Conservation (phyloP, 495 filamentous ascomycete genomes). For the Podospora anserina region DNA sequence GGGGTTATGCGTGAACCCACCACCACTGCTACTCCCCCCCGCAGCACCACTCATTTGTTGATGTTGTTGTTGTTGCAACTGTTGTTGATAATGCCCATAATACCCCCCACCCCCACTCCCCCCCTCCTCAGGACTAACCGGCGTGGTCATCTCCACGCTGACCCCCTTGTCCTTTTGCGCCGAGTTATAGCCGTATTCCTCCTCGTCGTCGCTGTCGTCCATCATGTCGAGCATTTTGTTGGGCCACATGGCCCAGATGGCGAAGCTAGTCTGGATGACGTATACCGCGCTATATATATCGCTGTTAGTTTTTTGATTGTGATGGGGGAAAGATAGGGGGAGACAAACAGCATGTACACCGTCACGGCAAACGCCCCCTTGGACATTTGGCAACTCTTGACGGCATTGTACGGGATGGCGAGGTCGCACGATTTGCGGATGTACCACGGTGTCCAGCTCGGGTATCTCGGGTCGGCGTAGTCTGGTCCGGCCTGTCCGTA, state of each 20-base stretch:
- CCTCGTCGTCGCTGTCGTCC: constrained; percentile 41
- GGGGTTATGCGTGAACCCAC: background rate
- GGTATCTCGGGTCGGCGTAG: constrained; percentile 67
- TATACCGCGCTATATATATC: constrained; percentile 49
- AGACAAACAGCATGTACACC: constrained; percentile 66
- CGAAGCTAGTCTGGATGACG: constrained; percentile 53
- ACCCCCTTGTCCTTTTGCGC: constrained; percentile 25
- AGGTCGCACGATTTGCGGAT: constrained; percentile 73
- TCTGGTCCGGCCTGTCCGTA: constrained; percentile 77
- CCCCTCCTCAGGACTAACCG: background rate
- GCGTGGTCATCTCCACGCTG: constrained; percentile 44
- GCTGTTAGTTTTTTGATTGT: constrained; percentile 9
- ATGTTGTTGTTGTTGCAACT: constrained; percentile 7
- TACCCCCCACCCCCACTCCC: background rate
- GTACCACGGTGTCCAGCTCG: constrained; percentile 75
- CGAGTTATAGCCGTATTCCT: constrained; percentile 22
- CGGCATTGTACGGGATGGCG: constrained; percentile 50
- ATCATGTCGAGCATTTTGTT: constrained; percentile 43
- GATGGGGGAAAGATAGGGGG: background rate
- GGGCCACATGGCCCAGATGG: constrained; percentile 60
- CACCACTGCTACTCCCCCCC: background rate
- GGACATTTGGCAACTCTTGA: constrained; percentile 72
- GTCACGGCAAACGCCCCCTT: constrained; percentile 71
- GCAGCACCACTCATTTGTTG: constrained; percentile 11
- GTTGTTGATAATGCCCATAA: background rate